A percentile compares a stretch with the other conserved stretches of the same genome.
Conservation (phyloP, 495 filamentous ascomycete species). For the Hypoxylon subgilvum region DNA sequence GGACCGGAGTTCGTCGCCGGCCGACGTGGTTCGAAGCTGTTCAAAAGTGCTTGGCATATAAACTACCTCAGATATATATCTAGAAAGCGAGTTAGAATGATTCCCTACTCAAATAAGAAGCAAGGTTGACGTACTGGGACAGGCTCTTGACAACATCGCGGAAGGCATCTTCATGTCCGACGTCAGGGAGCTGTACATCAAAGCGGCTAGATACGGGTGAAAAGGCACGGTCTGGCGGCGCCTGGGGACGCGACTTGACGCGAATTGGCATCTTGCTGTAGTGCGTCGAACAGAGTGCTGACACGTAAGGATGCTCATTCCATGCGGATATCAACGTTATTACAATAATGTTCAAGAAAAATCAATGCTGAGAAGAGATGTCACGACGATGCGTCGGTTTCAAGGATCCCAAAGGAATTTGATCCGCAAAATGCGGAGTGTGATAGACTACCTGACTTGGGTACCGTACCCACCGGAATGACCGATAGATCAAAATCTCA, state of each 20-base stretch:
- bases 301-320: not conserved
- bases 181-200: conserved; percentile 61
- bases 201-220: conserved; percentile 8
- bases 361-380: not conserved
- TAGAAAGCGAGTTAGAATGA: conserved; percentile 23
- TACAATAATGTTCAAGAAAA: not conserved
- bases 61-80: conserved; percentile 70
- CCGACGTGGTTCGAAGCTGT: conserved; percentile 71
- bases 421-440: not conserved
- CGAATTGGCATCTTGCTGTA: conserved; percentile 49
- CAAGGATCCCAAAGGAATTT: not conserved
- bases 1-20: conserved; percentile 66
- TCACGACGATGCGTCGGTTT: not conserved
- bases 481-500: not conserved
- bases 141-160: conserved; percentile 71
- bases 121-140: conserved; percentile 57
- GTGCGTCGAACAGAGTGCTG: not conserved
- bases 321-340: too few relatives aligned
- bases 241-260: conserved; percentile 48
- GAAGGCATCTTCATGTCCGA: conserved; percentile 68
- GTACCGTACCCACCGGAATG: not conserved
- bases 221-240: conserved; percentile 35
- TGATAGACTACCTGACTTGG: not conserved
- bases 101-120: not conserved
- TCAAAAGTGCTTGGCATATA: conserved; percentile 76